These are phyloP conservation scores for Nicotiana rustica DNA, from an alignment of 305 asterid genomes.

Conservation along the genomic window DNA sequence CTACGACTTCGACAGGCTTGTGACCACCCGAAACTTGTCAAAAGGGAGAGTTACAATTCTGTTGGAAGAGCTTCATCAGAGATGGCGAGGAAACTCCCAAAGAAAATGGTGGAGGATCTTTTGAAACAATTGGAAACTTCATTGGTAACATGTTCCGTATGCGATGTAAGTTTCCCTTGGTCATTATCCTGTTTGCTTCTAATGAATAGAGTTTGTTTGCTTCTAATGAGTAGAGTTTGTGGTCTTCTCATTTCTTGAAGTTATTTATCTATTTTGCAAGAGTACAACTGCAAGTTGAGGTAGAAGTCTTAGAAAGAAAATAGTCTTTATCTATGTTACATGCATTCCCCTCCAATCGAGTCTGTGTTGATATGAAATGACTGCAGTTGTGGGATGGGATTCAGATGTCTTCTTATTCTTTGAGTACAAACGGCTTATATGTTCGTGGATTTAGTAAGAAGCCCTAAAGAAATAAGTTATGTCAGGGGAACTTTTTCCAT, in stretches of 20 bases:
- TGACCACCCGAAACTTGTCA: slow-evolving; percentile 94
- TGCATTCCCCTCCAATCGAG: slow-evolving; percentile 19
- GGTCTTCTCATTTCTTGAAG: slow-evolving; percentile 25
- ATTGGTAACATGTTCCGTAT: slow-evolving; percentile 69
- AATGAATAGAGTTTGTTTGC: slow-evolving; percentile 11
- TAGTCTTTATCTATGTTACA: slow-evolving; percentile 13
- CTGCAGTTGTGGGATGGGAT: background rate
- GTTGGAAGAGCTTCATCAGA: slow-evolving; percentile 66
- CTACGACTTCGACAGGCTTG: slow-evolving; percentile 99
- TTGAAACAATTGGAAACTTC: slow-evolving; percentile 72
- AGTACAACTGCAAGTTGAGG: slow-evolving; percentile 15
- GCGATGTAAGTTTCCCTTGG: slow-evolving; percentile 62
- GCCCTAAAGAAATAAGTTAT: background rate
- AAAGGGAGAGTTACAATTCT: slow-evolving; percentile 71
- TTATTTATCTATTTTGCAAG: slow-evolving; percentile 24
- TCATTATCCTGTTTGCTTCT: slow-evolving; percentile 16
- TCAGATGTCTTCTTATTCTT: background rate
- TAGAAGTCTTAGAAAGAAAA: slow-evolving; percentile 9
- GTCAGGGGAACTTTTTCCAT: background rate
- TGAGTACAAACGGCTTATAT: background rate
- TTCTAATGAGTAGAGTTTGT: slow-evolving; percentile 21
- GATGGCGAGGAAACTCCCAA: slow-evolving; percentile 70
- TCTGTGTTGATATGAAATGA: background rate
- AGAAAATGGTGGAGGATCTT: slow-evolving; percentile 59
- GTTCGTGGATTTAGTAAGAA: slow-evolving; percentile 1